Percentiles rank a stretch among this genome's conserved stretches.
phyloP scores from a whole-genome alignment of 768 basidiomycete genomes.

The Rhizopogon rudus region DNA sequence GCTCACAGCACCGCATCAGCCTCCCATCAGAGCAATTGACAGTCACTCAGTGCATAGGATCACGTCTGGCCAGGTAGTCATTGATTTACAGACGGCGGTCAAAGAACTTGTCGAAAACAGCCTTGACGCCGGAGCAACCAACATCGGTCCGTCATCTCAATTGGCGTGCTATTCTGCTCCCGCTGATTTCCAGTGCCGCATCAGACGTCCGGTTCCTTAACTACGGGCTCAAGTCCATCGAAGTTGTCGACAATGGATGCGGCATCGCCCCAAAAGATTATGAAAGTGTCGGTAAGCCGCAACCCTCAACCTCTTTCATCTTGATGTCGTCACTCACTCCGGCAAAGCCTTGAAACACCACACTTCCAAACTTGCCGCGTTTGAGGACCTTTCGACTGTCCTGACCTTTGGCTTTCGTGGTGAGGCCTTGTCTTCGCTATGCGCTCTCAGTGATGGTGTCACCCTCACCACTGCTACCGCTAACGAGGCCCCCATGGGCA shows the following conservation, averaged over 20 bases:
- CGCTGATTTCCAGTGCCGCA: not conserved
- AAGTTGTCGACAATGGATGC: conserved; percentile 89
- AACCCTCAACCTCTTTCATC: not conserved
- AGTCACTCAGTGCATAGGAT: conserved; percentile 77
- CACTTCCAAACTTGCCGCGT: conserved; percentile 85
- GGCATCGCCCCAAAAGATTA: conserved; percentile 81
- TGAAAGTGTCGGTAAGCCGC: conserved; percentile 63
- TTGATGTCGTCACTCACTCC: not conserved
- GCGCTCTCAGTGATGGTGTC: conserved; percentile 71
- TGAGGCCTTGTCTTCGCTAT: conserved; percentile 92
- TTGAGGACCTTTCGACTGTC: conserved; percentile 66
- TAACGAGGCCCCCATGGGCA: conserved; percentile 71
- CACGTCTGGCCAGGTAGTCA: conserved; percentile 91
- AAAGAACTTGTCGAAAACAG: conserved; percentile 98
- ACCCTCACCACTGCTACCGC: conserved; percentile 70
- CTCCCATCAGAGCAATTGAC: conserved; percentile 60
- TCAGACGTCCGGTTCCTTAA: conserved; percentile 89
- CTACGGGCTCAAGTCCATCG: conserved; percentile 74
- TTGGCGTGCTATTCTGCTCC: not conserved
- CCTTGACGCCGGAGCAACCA: conserved; percentile 86
- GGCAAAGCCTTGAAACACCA: conserved; percentile 79
- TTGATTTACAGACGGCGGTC: conserved; percentile 89
- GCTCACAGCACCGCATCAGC: not conserved
- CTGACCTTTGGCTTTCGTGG: conserved; percentile 92
- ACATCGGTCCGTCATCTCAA: conserved; percentile 54